Base-by-base conservation (phyloP, 768 basidiomycete species). In the Hemileccinum rubropunctum region DNA sequence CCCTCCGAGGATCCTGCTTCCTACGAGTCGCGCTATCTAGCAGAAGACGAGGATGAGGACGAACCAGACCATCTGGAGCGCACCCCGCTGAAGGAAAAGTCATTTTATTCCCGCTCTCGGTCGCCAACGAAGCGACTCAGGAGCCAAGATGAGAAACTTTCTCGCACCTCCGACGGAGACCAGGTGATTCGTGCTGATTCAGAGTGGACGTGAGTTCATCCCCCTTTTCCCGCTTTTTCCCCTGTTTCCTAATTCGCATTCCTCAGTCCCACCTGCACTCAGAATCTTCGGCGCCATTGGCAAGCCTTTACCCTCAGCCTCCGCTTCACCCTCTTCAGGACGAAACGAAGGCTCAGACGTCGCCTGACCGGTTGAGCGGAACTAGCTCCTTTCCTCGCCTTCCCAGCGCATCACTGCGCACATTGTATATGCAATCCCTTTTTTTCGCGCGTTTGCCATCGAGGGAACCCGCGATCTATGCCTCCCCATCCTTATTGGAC, bases 251-350 rank as follows among this genome's bases (percentile, higher is more conserved):
- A 5, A 58, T n/a, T 9, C n/a, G 14, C 5, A 36, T 6, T 14
- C 30, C 28, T 7, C 56, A 83, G 80, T 3, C 84, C 84, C 12
- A 81, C 81, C 32, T 85, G 84, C 66, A 67, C 71, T 9, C 72
- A 83, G 61, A 69, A 66, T 41, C 64, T 86, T 37, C 70, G 72
- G 48, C 71, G 79, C 9, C 79, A 83, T 50, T 85, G 84, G 83
- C 80, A 83, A 57, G 81, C 82, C 9, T 53, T 84, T 26, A 63
- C 73, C 0, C 74, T 86, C 18, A 67, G 80, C 50, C 56, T 84
- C 27, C 73, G 81, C 37, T 84, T 86, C 58, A 68, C 73, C 49
- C 66, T 85, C 37, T 86, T 84, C 64, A 70, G 82, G 45, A 76
- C 73, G 17, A 74, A 76, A 52, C 73, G 74, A 39, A 54, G 67